Base-by-base conservation (phyloP, 2,329 filamentous ascomycete species). In the Torrubiella hemipterigena region DNA sequence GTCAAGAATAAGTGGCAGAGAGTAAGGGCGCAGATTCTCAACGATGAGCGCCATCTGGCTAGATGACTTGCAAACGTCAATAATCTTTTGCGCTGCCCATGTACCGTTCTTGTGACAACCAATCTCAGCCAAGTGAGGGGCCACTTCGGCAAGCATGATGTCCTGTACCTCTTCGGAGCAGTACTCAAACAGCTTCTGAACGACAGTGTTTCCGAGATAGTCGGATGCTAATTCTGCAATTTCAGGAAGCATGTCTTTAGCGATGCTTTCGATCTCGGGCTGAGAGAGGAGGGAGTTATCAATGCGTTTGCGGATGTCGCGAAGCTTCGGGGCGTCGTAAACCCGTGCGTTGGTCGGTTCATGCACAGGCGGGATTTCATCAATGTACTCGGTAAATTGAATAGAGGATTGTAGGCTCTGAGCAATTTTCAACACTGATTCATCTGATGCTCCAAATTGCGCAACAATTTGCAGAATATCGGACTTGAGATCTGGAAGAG, bases 61-160 rank as follows among this genome's bases (percentile, higher is more conserved):
- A 6, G 81, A 76, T 1, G 81, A 85, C 58, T 91, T 85, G 54
- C 86, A 89, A 6, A 94, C 85, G 48, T 96, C 89, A 44, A 98
- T 96, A 48, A 98, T 96, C 69, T 96, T 98, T 59, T 98, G 91
- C 2, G 91, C 91, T 33, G 91, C 91, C 91, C 91, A 98, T 2
- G 91, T 98, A 39, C 91, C 91, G 48, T 98, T 98, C 72, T 98
- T 98, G 69, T 98, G 91, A 7, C 95, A 78, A 46, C 91, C 91
- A 57, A 96, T 95, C 58, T 96, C 87, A 17, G 89, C 86, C 52
- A 96, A 72, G 51, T 95, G 87, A 35, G 89, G 87, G 3, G 82
- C 76, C 46, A 98, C 93, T 49, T 87, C 77, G 11, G 65, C 59
- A 35, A 98, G 65, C 91, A 98, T 96, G 34, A 81, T 79, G 54